These are phyloP conservation scores for Suhomyces prunicola DNA, from an alignment of 805 yeast genomes.

Conservation along the genomic window DNA sequence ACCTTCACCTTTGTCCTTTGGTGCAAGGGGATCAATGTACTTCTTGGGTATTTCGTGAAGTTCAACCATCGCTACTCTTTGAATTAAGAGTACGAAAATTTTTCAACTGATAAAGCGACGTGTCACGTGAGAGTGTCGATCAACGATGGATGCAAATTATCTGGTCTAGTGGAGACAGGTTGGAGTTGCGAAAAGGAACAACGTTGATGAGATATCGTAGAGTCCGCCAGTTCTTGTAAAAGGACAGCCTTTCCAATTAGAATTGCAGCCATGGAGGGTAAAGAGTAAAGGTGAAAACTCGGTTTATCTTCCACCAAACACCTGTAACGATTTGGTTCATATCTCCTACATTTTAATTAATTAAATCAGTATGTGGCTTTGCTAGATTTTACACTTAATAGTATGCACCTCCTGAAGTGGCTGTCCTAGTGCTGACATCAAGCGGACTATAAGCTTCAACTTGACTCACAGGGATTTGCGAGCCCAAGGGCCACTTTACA, in stretches of 20 bases:
- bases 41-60: slow-evolving; percentile 34
- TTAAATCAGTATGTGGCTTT: no score
- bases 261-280: not conserved
- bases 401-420: slow-evolving; percentile 8
- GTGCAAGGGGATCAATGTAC: slow-evolving; percentile 31
- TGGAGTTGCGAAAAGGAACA: no score
- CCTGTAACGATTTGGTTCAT: no score
- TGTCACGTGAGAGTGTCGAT: not conserved
- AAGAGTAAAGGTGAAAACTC: no score
- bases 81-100: slow-evolving; percentile 15
- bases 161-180: not conserved
- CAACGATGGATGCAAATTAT: not conserved
- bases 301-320: no score
- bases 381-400: not conserved
- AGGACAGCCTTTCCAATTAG: no score
- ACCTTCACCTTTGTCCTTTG: slow-evolving; percentile 44
- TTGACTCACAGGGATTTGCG: slow-evolving; percentile 31
- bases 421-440: not conserved
- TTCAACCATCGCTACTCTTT: slow-evolving; percentile 26
- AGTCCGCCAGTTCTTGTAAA: no score
- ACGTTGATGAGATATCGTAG: no score
- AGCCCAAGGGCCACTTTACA: slow-evolving; percentile 44
- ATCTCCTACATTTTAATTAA: no score
- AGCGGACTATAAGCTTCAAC: slow-evolving; percentile 25
- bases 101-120: not conserved